These are phyloP conservation scores for Colletotrichum eleusines DNA, from an alignment of 2,329 filamentous ascomycete species.

Conservation along the genomic window DNA sequence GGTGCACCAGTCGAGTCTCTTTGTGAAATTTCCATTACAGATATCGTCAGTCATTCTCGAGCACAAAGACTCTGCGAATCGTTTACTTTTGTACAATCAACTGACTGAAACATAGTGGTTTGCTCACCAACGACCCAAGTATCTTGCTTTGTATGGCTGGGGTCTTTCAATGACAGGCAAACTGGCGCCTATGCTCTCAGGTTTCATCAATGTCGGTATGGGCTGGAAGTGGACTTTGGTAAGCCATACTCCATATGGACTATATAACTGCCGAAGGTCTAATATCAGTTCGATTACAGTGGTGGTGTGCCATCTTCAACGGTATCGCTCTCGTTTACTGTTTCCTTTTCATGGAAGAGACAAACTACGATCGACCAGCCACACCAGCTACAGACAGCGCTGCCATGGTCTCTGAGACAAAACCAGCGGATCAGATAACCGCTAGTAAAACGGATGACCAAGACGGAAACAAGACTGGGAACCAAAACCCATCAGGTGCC, in stretches of 20 bases:
- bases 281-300: slow-evolving; percentile 36
- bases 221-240: slow-evolving; percentile 57
- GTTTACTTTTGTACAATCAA: rapidly evolving
- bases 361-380: slow-evolving; percentile 60
- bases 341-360: slow-evolving; percentile 72
- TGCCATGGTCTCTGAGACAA: background rate
- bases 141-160: slow-evolving; percentile 58
- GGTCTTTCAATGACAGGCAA: slow-evolving; percentile 56
- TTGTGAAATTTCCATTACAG: slow-evolving; percentile 58
- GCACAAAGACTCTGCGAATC: background rate
- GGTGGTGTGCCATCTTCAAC: slow-evolving; percentile 56
- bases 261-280: background rate
- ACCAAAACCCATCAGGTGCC: background rate
- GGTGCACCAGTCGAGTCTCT: slow-evolving; percentile 60
- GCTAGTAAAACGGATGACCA: background rate
- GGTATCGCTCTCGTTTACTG: slow-evolving; percentile 52
- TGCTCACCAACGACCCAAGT: slow-evolving; percentile 58
- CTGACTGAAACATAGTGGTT: slow-evolving; percentile 46
- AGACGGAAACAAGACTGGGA: background rate
- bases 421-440: background rate
- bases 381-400: background rate
- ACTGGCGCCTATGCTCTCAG: slow-evolving; percentile 58
- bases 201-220: slow-evolving; percentile 58
- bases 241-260: background rate
- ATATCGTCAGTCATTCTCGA: slow-evolving; percentile 48